Evolutionary conservation across 148 eudicot genomes (phyloP), one percentile per base, ranked within the genome.

Genomic region (Fagopyrum esculentum): DNA sequence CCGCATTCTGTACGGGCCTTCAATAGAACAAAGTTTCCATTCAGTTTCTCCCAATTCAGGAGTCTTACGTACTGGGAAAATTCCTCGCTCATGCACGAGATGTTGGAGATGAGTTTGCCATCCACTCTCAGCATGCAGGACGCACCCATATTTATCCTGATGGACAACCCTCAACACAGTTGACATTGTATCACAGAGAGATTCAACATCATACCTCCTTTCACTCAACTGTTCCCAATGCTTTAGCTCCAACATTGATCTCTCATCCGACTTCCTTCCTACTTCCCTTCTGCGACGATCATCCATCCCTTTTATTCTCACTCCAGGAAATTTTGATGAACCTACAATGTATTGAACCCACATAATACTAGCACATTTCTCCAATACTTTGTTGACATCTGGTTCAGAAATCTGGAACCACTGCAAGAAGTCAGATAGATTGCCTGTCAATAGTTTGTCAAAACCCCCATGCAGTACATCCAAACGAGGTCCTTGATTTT

Each of bases 1-100:
- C 48, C 99, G 88, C 97, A 88, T 95, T 85, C 99, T 79, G 80
- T 87, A 95, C 55, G 99, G 99, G 71, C 97, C 99, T 84, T 95
- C 99, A 80, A 95, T 95, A 69, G 97, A 97, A 84, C 99, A 95
- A 81, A 95, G 99, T 81, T 92, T 88, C 97, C 96, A 95, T 73
- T 86, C 94, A 76, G 81, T 87, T 75, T 89, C 89, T 45, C 86
- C 87, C 72, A 77, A 76, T 9, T 69, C 79, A 57, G 78, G 73
- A 74, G 90, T 76, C 80, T 85, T 90, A 22, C 78, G 73, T 70
- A 86, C 74, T 50, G 99, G 96, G 75, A 95, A 90, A 78, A 95
- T 84, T 72, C 96, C 99, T 64, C 97, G 83, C 75, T 92, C 98
- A 74, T 95, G 99, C 52, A 92, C 88, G 75, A 95, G 94, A 83